These are phyloP conservation scores for Austroboletus novae-zelandiae DNA, from an alignment of 1,284 basidiomycete genomes.

Conservation along the genomic window DNA sequence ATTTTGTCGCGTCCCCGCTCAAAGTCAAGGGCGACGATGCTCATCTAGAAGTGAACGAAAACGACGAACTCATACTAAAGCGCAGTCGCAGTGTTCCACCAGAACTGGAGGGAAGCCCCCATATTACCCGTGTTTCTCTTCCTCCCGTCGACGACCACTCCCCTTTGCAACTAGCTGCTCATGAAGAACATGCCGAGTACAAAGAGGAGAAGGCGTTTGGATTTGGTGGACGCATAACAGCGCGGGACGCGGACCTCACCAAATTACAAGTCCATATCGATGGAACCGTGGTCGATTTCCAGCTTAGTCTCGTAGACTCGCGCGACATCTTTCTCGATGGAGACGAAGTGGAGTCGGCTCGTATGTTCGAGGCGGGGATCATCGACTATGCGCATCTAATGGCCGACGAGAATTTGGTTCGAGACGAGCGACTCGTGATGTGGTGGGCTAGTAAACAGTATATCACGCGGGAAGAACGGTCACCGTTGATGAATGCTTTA, in stretches of 20 bases:
- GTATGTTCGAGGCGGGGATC: slow-evolving; percentile 51
- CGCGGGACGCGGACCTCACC: slow-evolving; percentile 49
- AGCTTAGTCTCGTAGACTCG: slow-evolving; percentile 52
- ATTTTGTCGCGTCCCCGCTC: slow-evolving; percentile 41
- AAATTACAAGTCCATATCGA: slow-evolving; percentile 58
- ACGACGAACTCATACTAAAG: slow-evolving; percentile 22
- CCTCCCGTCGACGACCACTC: slow-evolving; percentile 34
- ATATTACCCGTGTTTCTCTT: slow-evolving; percentile 31
- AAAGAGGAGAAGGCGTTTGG: slow-evolving; percentile 36
- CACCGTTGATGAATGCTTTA: slow-evolving; percentile 65
- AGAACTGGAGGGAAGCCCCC: slow-evolving; percentile 43
- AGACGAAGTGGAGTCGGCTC: slow-evolving; percentile 52
- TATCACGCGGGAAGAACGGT: slow-evolving; percentile 59
- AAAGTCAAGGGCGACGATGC: slow-evolving; percentile 18
- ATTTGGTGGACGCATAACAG: slow-evolving; percentile 50
- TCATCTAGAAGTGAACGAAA: slow-evolving; percentile 26
- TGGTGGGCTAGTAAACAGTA: slow-evolving; percentile 67
- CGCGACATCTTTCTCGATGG: slow-evolving; percentile 35
- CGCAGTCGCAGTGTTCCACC: slow-evolving; percentile 60
- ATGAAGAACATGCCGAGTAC: slow-evolving; percentile 4
- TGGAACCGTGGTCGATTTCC: slow-evolving; percentile 53
- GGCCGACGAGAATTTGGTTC: slow-evolving; percentile 50
- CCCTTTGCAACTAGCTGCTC: background rate
- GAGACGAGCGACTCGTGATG: slow-evolving; percentile 60
- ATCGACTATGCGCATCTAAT: slow-evolving; percentile 57